Base-by-base conservation (phyloP, 1,139 yeast genomes). In the Zhuliangozyma blackwelliae region DNA sequence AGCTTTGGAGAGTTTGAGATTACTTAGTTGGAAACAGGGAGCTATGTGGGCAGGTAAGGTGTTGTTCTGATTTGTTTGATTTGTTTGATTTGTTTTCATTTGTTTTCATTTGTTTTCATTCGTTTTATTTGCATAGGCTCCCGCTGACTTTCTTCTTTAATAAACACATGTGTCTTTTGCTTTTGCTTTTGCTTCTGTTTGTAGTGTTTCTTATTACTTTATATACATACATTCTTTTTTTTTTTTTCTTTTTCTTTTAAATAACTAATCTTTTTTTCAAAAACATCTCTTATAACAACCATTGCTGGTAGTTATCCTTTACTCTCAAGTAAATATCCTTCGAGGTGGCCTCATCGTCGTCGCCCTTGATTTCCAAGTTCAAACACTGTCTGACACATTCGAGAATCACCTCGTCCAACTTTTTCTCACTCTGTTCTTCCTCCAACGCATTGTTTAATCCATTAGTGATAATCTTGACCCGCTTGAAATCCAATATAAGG, bases 401-500 rank as follows among this genome's bases (percentile, higher is more conserved):
- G 46, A 68, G 57, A 32, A 66, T 48, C 22, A 64, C 55, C 20
- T 52, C 45, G 35, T 57, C 49, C 36, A 54, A 44, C 36, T 48
- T 50, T 13, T 48, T 48, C 30, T 55, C 63, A 33, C 50, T 45
- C 22, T 46, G 44, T 5, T 27, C 25, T 23, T 44, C 35, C 35
- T 65, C 68, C 36, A 57, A 51, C 19, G 60, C 45, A 44, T 62
- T 64, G 40, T 59, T 65, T 40, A 69, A 63, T 23, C 72, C 71
- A 40, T 67, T 66, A 40, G 68, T 55, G 40, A 70, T 70, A 38
- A 76, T 73, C 54, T 79, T 75, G 47, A 88, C 82, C 54, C 96
- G 75, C 68, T 82, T 79, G 60, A 88, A 88, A 44, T 72, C 68
- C 44, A 88, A 80, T 48, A 88, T 71, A 40, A 80, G 72, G 7